Evolutionary conservation across 2,329 filamentous ascomycete genomes (phyloP).

Genomic region (Xylaria sp.): DNA sequence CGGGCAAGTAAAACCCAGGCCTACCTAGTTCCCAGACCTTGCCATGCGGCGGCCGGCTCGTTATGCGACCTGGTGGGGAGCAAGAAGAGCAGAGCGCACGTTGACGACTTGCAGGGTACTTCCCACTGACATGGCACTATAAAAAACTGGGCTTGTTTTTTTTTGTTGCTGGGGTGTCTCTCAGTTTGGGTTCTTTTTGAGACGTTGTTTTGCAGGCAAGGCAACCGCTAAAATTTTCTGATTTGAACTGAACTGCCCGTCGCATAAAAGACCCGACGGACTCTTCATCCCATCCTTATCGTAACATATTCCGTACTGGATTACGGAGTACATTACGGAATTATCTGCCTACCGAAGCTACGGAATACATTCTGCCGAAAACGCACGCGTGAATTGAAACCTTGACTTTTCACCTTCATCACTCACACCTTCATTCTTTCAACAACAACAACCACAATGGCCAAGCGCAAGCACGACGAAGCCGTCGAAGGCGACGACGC

Average conservation of each 20-base stretch:
- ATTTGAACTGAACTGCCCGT: background rate
- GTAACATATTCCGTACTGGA: background rate
- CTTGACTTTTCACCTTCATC: too few species aligned
- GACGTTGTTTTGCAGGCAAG: too few species aligned
- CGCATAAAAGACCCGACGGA: background rate
- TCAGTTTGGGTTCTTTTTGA: too few species aligned
- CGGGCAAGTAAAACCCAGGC: background rate
- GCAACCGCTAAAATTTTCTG: background rate
- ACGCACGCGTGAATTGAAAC: too few species aligned
- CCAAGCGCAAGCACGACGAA: constrained; percentile 29
- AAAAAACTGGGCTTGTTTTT: background rate
- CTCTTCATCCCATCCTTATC: background rate
- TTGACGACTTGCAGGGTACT: background rate
- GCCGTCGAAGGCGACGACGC: constrained; percentile 25
- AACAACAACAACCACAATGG: constrained; percentile 11
- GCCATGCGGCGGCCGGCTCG: background rate
- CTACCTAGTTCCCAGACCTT: background rate
- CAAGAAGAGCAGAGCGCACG: background rate
- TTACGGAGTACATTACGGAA: too few species aligned
- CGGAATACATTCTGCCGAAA: too few species aligned
- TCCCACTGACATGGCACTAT: background rate
- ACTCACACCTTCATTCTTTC: too few species aligned
- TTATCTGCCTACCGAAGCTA: too few species aligned
- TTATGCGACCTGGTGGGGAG: background rate
- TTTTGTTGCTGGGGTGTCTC: background rate